Base-by-base conservation (phyloP, 192 early-diverging fungal genomes). In the Gaertneriomyces sp. region DNA sequence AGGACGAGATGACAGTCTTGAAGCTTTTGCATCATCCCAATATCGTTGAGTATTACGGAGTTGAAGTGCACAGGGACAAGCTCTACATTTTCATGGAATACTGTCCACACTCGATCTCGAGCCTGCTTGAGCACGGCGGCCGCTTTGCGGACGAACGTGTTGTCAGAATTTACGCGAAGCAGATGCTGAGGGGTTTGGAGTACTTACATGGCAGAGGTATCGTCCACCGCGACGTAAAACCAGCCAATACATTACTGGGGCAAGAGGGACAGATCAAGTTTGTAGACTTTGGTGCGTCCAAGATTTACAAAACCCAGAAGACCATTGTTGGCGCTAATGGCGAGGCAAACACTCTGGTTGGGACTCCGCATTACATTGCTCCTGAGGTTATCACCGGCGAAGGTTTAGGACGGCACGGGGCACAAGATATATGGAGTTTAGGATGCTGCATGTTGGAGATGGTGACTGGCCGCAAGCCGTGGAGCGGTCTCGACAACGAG, bases 1-100 rank as follows among this genome's bases (percentile, higher is more conserved):
- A 85, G 63, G 92, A 92, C 42, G 93, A 95, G 72, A 95, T 95
- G 91, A 86, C 85, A 56, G 89, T 95, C 16, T 89, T 95, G 88
- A 87, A 91, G 60, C 87, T 91, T 81, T 76, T 95, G 56, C 80
- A 90, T 67, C 92, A 95, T 63, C 86, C 86, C 12, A 95, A 95
- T 73, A 91, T 95, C 68, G 89, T 95, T 41, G 82, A 86, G 44
- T 95, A 95, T 72, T 90, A 89, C 69, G 92, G 91, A 7, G 91
- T 93, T 59, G 93, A 95, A 69, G 92, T 95, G 19, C 92, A 91
- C 68, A 82, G 92, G 61, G 92, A 95, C 58, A 90, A 71, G 41
- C 45, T 70, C 1, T 74, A 63, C 49, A 76, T 75, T 19, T 95
- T 95, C 72, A 95, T 95, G 93, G 93, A 95, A 74, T 89, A 91